Percentiles rank a stretch among this genome's conserved stretches.
These are phyloP conservation scores for Termitomyces heimii DNA, from an alignment of 768 basidiomycete genomes.

Conservation along the genomic window DNA sequence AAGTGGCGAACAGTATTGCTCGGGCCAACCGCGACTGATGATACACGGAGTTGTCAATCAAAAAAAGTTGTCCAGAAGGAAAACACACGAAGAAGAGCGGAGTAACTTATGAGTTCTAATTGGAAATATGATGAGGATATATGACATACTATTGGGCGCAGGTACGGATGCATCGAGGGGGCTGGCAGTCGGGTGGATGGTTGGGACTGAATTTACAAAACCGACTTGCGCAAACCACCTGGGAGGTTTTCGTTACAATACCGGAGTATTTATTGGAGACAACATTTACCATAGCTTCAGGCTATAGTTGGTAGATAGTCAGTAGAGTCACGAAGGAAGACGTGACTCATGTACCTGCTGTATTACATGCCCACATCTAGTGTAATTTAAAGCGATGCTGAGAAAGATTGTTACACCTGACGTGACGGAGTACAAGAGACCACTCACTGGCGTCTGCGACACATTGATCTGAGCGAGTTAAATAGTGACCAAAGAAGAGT, in stretches of 20 bases:
- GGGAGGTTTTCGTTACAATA: not conserved
- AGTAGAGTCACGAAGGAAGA: not conserved
- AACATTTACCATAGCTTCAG: not conserved
- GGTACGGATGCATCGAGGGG: conserved; percentile 33
- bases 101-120: not conserved
- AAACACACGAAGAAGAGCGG: not conserved
- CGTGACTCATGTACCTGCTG: not conserved
- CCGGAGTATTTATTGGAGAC: not conserved
- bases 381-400: not conserved
- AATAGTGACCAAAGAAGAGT: not conserved
- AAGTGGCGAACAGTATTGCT: conserved; percentile 37
- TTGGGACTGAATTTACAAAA: conserved; percentile 48
- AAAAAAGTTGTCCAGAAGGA: too few relatives aligned
- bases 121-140: not conserved
- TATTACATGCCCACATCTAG: not conserved
- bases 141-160: conserved; percentile 40
- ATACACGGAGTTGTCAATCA: not conserved
- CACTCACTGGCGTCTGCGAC: not conserved
- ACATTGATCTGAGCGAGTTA: not conserved
- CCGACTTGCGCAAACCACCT: conserved; percentile 10
- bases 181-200: conserved; percentile 38
- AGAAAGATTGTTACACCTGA: not conserved
- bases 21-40: conserved; percentile 35
- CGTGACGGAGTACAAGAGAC: not conserved
- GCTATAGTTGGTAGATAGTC: not conserved